A percentile compares a stretch with the other conserved stretches of the same genome.
Conservation (phyloP, 805 yeast species). For the Millerozyma miso region DNA sequence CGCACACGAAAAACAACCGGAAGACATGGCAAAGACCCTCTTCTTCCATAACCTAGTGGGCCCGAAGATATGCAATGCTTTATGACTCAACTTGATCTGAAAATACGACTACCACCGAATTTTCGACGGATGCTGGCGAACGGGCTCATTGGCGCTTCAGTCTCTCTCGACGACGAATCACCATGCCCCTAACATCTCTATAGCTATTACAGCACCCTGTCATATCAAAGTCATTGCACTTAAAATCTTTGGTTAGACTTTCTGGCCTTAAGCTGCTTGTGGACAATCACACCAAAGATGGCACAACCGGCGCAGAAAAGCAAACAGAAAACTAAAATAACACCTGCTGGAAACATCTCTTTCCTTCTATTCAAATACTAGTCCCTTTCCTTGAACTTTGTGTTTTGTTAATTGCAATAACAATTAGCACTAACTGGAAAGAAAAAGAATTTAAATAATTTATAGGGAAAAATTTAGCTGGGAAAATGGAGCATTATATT, state of each 20-base stretch:
- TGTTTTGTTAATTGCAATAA: constrained; percentile 3
- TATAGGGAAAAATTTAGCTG: constrained; percentile 1
- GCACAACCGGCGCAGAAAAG: constrained; percentile 45
- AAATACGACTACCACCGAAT: not conserved
- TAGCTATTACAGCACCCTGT: not conserved
- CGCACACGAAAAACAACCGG: not conserved
- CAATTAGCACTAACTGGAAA: constrained; percentile 3
- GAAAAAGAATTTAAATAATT: constrained; percentile 1
- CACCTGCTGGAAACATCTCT: constrained; percentile 67
- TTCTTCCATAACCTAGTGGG: not conserved
- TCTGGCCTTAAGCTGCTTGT: constrained; percentile 40
- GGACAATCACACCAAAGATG: constrained; percentile 32
- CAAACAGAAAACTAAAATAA: constrained; percentile 62
- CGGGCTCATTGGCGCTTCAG: not conserved
- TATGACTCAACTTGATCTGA: not conserved
- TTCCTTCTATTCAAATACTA: constrained; percentile 16
- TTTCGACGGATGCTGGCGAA: not conserved
- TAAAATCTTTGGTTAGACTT: constrained; percentile 41
- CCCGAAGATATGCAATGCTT: not conserved
- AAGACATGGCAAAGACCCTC: no score
- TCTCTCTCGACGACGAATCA: not conserved
- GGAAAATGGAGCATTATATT: constrained; percentile 4
- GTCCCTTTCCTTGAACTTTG: not conserved
- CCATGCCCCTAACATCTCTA: not conserved
- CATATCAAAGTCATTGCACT: constrained; percentile 5